Percentiles rank a stretch among this genome's conserved stretches.
These are phyloP conservation scores for Populus euphratica DNA, from an alignment of 345 rosid genomes.

Conservation along the genomic window DNA sequence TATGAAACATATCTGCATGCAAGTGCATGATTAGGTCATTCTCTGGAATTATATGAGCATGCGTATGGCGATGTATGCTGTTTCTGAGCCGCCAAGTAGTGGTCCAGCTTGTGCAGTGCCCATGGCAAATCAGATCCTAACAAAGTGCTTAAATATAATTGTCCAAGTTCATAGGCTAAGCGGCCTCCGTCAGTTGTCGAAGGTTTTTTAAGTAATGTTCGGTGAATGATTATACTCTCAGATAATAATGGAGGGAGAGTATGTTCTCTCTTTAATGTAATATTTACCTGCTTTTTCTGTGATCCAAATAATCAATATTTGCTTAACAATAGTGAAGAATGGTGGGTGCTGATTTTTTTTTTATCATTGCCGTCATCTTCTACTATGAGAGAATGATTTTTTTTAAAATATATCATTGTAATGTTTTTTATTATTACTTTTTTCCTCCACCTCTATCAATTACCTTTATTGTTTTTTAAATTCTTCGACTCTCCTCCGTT, in stretches of 20 bases:
- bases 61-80: not conserved
- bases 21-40: not conserved
- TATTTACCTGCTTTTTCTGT: no score
- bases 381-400: no score
- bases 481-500: constrained; percentile 3
- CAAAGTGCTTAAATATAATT: not conserved
- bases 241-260: not conserved
- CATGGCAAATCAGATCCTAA: not conserved
- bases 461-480: not conserved
- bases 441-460: no score
- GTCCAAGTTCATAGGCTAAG: not conserved
- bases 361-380: no score
- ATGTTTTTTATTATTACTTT: no score
- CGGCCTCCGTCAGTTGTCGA: not conserved
- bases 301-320: not conserved
- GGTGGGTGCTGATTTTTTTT: not conserved
- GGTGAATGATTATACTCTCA: not conserved
- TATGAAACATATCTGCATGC: not conserved
- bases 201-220: not conserved
- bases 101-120: not conserved
- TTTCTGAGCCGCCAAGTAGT: not conserved
- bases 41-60: not conserved
- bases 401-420: no score
- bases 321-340: not conserved
- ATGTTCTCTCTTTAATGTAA: no score